Percentiles rank a stretch among this genome's conserved stretches.
These are phyloP conservation scores for Pilaira anomala DNA, from an alignment of 192 early-diverging fungal genomes.

Conservation along the genomic window DNA sequence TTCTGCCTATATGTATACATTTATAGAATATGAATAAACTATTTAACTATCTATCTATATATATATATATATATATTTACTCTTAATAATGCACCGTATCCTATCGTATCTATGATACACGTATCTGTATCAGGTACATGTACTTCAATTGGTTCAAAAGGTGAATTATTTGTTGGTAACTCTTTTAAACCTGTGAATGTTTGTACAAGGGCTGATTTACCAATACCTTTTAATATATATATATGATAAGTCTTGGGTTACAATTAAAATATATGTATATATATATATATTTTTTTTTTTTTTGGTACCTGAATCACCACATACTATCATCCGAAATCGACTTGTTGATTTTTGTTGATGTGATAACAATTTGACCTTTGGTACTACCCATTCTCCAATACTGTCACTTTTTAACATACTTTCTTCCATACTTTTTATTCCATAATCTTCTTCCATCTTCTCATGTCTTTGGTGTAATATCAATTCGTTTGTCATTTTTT, in stretches of 20 bases:
- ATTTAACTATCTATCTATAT: no score
- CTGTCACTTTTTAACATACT: slow-evolving; percentile 8
- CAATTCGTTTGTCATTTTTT: no score
- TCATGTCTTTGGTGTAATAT: no score
- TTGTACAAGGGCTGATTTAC: slow-evolving; percentile 28
- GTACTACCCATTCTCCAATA: slow-evolving; percentile 16
- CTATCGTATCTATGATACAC: slow-evolving; percentile 34
- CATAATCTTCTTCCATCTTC: no score
- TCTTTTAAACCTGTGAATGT: slow-evolving; percentile 15
- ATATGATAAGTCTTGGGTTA: background rate
- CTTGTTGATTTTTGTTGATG: slow-evolving; percentile 8
- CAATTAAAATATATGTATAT: background rate
- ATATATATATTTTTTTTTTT: background rate
- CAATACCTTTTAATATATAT: slow-evolving; percentile 29
- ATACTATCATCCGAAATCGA: slow-evolving; percentile 25
- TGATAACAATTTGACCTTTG: slow-evolving; percentile 5
- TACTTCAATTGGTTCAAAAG: background rate
- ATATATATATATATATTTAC: slow-evolving; percentile 19
- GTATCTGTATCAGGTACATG: slow-evolving; percentile 18
- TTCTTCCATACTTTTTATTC: no score
- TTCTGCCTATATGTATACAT: slow-evolving; percentile 25
- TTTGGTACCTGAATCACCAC: slow-evolving; percentile 36
- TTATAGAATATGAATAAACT: no score
- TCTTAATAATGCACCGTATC: slow-evolving; percentile 32
- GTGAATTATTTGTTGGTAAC: background rate